Evolutionary conservation across 2,329 filamentous ascomycete species (phyloP), one percentile per base, ranked within the genome.

Genomic region (Furcasterigmium sp.): DNA sequence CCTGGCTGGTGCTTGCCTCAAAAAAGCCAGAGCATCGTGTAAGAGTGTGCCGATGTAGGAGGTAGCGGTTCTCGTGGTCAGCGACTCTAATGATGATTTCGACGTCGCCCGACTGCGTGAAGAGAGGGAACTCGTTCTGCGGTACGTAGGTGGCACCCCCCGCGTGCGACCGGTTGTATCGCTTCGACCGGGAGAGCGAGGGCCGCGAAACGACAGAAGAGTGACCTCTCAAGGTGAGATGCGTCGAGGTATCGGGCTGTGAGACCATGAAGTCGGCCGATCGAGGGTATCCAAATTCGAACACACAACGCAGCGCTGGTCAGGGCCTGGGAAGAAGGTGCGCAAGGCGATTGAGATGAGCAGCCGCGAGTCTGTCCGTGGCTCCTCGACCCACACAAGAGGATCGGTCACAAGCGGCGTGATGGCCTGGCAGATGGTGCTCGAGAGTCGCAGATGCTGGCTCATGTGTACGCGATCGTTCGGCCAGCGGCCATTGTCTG

Each of bases 11-110:
- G 58, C 82, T 87, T 19, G 87, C 85, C 63, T 95, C 88, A 60
- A 97, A 97, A 70, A 95, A 96, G 14, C 89, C 90, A 6, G 90
- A 95, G 57, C 87, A 95, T 64, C 94, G 87, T 25, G 87, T 84
- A 52, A 97, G 70, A 32, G 91, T 95, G 56, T 96, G 77, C 46
- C 84, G 78, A 67, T 97, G 91, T 44, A 97, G 75, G 37, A 96
- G 74, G 61, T 96, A 97, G 48, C 86, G 78, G 59, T 88, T 87
- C 64, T 93, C 85, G 58, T 82, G 80, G 48, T 79, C 75, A 42
- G 85, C 71, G 13, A 80, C 76, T 57, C 75, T 78, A 56, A 96
- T 78, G 43, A 91, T 59, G 49, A 97, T 90, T 66, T 97, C 91
- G 56, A 96, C 89, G 64, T 97, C 91, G 58, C 91, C 91, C 29